These are phyloP conservation scores for Melastoma candidum DNA, from an alignment of 441 rosid genomes.

Conservation along the genomic window DNA sequence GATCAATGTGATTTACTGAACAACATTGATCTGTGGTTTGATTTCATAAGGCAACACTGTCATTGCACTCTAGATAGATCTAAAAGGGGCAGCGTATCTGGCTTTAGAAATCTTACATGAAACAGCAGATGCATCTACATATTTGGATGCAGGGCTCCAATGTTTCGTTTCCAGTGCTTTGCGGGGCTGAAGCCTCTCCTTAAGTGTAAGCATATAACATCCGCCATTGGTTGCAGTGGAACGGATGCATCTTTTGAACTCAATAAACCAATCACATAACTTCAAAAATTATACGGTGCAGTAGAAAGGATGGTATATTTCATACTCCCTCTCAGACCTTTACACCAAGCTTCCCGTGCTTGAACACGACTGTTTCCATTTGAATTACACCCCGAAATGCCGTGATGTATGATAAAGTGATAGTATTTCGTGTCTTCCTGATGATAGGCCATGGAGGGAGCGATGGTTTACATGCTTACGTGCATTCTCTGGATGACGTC, in stretches of 20 bases:
- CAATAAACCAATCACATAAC: not conserved
- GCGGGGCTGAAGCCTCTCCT: slow-evolving; percentile 41
- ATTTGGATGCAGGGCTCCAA: slow-evolving; percentile 57
- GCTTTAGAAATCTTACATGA: slow-evolving; percentile 26
- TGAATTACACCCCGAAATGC: no score
- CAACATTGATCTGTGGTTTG: no score
- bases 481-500: slow-evolving; percentile 68
- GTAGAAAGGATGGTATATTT: no score
- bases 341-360: not conserved
- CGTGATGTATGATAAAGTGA: not conserved
- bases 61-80: no score
- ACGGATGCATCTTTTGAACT: not conserved
- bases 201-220: slow-evolving; percentile 34
- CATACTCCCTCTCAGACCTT: no score
- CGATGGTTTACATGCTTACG: slow-evolving; percentile 82
- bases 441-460: slow-evolving; percentile 86
- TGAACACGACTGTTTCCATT: not conserved
- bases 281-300: no score
- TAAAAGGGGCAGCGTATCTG: not conserved
- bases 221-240: slow-evolving; percentile 13
- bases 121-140: slow-evolving; percentile 48
- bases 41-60: no score
- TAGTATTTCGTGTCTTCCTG: not conserved
- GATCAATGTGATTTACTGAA: no score
- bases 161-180: slow-evolving; percentile 36